A percentile compares a stretch with the other conserved stretches of the same genome.
phyloP scores from a whole-genome alignment of 352 stramenopile species.

The Phytophthora europaea region DNA sequence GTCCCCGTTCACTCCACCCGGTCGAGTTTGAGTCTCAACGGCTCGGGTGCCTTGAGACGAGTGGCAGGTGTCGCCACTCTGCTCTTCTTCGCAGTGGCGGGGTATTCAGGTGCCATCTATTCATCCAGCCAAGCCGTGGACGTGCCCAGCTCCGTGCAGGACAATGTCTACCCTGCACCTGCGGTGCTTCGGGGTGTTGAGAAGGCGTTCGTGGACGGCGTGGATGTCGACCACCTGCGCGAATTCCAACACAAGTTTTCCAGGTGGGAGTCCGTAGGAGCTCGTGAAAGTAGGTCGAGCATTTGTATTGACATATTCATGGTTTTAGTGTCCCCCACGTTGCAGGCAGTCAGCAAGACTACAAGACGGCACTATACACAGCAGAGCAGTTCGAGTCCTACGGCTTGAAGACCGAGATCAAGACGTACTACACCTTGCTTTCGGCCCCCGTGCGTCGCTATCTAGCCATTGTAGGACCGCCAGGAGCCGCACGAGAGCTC shows the following conservation, averaged over 20 bases:
- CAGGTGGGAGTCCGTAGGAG: conserved; percentile 8
- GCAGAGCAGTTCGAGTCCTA: conserved; percentile 50
- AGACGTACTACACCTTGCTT: conserved; percentile 71
- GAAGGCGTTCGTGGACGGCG: conserved; percentile 28
- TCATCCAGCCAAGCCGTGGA: conserved; percentile 5
- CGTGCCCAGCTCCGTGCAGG: conserved; percentile 6
- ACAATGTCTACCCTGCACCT: not conserved
- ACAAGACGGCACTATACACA: conserved; percentile 58
- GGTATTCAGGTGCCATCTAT: conserved; percentile 7
- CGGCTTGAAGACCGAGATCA: conserved; percentile 65
- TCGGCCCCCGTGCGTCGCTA: conserved; percentile 56
- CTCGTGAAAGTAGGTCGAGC: not conserved
- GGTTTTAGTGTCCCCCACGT: conserved; percentile 38
- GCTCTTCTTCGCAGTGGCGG: conserved; percentile 24
- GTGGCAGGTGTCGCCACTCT: conserved; percentile 12
- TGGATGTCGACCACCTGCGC: conserved; percentile 35
- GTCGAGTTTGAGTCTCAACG: not conserved
- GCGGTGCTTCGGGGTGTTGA: conserved; percentile 13
- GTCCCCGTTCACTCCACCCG: not conserved
- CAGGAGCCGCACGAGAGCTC: conserved; percentile 29
- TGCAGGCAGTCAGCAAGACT: conserved; percentile 43
- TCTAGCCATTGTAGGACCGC: conserved; percentile 50
- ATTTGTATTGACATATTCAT: not conserved
- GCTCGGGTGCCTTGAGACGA: conserved; percentile 6
- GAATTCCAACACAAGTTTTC: conserved; percentile 56